These are phyloP conservation scores for Tetrapisispora arboricola DNA, from an alignment of 805 yeast genomes.

Conservation along the genomic window DNA sequence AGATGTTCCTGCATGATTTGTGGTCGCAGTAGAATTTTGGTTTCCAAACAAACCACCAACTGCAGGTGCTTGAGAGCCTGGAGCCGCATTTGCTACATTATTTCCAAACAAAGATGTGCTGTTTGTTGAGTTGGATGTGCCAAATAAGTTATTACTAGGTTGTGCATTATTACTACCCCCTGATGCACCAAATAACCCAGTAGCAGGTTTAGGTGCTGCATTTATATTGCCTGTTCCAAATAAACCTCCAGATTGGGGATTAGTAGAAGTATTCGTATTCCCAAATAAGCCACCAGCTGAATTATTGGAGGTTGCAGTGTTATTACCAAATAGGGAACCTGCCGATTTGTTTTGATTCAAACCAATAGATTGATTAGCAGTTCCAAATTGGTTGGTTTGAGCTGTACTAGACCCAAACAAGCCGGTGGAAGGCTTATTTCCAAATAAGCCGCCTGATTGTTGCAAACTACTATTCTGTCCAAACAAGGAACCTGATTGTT, in stretches of 20 bases:
- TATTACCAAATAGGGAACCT: slow-evolving; percentile 6
- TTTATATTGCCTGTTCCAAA: slow-evolving; percentile 3
- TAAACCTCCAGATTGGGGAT: slow-evolving; percentile 4
- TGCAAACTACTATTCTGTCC: slow-evolving; percentile 17
- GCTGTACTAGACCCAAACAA: background rate
- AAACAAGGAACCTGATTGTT: slow-evolving; percentile 27
- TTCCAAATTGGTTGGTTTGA: slow-evolving; percentile 5
- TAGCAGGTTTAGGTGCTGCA: slow-evolving; percentile 12
- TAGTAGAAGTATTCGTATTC: background rate
- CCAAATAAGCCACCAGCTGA: slow-evolving; percentile 12
- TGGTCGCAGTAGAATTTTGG: slow-evolving; percentile 8
- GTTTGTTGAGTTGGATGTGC: too few species aligned
- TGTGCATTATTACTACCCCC: slow-evolving; percentile 2
- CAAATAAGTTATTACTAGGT: slow-evolving; percentile 23
- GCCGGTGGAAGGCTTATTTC: slow-evolving; percentile 16
- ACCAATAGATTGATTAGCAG: slow-evolving; percentile 7
- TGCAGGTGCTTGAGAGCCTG: background rate
- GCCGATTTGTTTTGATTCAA: slow-evolving; percentile 21
- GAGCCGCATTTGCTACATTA: slow-evolving; percentile 4
- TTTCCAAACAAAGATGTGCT: slow-evolving; percentile 30
- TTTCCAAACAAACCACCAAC: slow-evolving; percentile 29
- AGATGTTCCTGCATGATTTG: slow-evolving; percentile 28
- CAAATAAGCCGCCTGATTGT: slow-evolving; percentile 26
- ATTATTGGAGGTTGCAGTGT: slow-evolving; percentile 6
- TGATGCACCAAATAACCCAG: slow-evolving; percentile 20